Base-by-base conservation (phyloP, 208 protist species). In the Leishmania tropica region DNA sequence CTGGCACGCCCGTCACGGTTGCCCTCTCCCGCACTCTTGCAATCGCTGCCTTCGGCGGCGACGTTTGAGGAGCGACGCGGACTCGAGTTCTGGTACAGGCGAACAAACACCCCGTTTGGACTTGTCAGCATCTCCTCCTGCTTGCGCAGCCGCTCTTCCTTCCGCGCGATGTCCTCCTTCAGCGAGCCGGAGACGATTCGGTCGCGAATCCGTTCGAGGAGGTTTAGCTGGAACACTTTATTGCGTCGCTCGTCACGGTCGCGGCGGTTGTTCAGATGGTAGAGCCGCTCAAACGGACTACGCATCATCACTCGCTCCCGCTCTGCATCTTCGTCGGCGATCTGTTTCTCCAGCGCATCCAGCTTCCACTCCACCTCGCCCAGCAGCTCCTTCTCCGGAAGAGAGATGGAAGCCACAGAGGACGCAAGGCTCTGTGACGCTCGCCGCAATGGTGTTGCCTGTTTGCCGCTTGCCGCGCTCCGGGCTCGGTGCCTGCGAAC, bases 211-310 rank as follows among this genome's bases (percentile, higher is more conserved):
- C 83, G 85, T 58, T 91, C 81, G 24, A 97, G 85, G 3, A 78
- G 86, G 79, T 89, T 78, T 48, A 91, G 90, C 74, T 92, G 88
- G 3, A 84, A 83, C 37, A 93, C 70, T 51, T 87, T 87, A 56
- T 84, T 68, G 4, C 88, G 87, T 2, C 92, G 91, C 75, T 94
- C 88, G 45, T 95, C 91, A 45, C 89, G 88, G 68, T 96, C 91
- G 8, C 90, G 88, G 45, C 89, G 87, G 81, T 97, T 97, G 86
- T 95, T 97, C 75, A 94, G 87, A 83, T 95, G 91, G 85, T 97
- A 97, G 47, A 97, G 82, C 1, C 94, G 89, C 81, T 92, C 85
- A 76, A 89, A 95, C 0, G 91, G 87, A 62, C 86, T 89, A 37
- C 86, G 56, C 74, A 79, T 37, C 91, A 93, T 93, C n/a, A 81